Conservation (phyloP, 2,329 filamentous ascomycete species). For the Fusarium redolens region DNA sequence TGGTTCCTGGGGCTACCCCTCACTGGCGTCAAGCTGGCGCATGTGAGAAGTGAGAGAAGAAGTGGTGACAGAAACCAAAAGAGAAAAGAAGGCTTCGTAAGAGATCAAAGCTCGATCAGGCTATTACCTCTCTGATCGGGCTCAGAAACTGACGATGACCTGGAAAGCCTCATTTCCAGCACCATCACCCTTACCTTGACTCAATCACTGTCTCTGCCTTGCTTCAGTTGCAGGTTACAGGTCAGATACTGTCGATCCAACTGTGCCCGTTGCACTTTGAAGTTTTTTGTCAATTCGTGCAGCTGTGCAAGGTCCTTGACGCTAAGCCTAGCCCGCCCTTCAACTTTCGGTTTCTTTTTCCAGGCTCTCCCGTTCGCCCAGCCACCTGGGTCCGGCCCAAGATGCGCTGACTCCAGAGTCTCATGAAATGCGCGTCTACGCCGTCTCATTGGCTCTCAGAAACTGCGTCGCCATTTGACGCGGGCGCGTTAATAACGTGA, state of each 20-base stretch:
- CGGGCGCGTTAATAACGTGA: constrained; percentile 39
- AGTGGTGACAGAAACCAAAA: constrained; percentile 36
- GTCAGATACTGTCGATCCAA: constrained; percentile 31
- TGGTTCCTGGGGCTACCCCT: constrained; percentile 47
- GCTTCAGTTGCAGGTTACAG: constrained; percentile 28
- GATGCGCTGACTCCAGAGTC: constrained; percentile 40
- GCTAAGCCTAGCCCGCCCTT: constrained; percentile 38
- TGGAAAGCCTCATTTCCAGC: constrained; percentile 2
- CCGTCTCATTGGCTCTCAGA: constrained; percentile 32
- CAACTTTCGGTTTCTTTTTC: constrained; percentile 26
- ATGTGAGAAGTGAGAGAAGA: constrained; percentile 42
- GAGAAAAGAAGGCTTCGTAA: constrained; percentile 10
- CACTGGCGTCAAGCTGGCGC: constrained; percentile 35
- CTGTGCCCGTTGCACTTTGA: constrained; percentile 17
- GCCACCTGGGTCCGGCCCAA: constrained; percentile 36
- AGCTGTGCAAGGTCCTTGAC: constrained; percentile 34
- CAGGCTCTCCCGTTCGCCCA: constrained; percentile 39
- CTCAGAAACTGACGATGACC: not conserved
- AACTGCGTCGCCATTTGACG: constrained; percentile 40
- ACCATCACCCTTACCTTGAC: constrained; percentile 10
- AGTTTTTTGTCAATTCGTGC: constrained; percentile 33
- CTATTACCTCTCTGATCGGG: constrained; percentile 9
- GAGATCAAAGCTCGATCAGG: not conserved
- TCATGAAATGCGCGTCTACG: constrained; percentile 40
- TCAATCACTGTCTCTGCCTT: constrained; percentile 30